Conservation (phyloP, 2,329 filamentous ascomycete species). For the Cercospora sp. region DNA sequence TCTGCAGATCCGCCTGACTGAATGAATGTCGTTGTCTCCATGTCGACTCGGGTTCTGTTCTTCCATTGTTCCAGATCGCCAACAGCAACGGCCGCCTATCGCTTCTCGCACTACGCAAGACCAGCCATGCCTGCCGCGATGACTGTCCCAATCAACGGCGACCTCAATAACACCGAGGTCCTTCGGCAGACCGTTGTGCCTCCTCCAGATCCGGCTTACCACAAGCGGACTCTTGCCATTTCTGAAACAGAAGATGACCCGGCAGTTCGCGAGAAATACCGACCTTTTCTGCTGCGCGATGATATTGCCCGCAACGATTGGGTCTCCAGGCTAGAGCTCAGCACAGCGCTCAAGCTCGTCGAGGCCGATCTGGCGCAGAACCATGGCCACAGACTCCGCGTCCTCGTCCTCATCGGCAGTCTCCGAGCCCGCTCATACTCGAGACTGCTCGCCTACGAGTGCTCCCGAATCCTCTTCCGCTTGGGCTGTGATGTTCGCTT, state of each 20-base stretch:
- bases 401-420: conserved; percentile 64
- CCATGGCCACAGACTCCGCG: conserved; percentile 49
- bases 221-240: conserved; percentile 46
- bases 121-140: not conserved
- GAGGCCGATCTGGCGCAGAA: conserved; percentile 47
- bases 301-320: conserved; percentile 51
- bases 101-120: not conserved
- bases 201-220: conserved; percentile 21
- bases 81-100: not conserved
- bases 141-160: conserved; percentile 18
- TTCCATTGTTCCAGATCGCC: not conserved
- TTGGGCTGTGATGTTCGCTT: conserved; percentile 67
- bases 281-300: conserved; percentile 56
- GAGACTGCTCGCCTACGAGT: conserved; percentile 60
- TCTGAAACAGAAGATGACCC: conserved; percentile 24
- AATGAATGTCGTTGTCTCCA: not conserved
- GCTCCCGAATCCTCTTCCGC: conserved; percentile 60
- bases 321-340: conserved; percentile 58
- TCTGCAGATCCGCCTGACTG: not conserved
- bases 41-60: not conserved
- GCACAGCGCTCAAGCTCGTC: conserved; percentile 54
- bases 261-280: not conserved
- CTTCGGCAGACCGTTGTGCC: conserved; percentile 23
- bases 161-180: conserved; percentile 31
- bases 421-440: conserved; percentile 62